These are phyloP conservation scores for Cryomyces antarcticus DNA, from an alignment of 495 filamentous ascomycete genomes.

Conservation along the genomic window DNA sequence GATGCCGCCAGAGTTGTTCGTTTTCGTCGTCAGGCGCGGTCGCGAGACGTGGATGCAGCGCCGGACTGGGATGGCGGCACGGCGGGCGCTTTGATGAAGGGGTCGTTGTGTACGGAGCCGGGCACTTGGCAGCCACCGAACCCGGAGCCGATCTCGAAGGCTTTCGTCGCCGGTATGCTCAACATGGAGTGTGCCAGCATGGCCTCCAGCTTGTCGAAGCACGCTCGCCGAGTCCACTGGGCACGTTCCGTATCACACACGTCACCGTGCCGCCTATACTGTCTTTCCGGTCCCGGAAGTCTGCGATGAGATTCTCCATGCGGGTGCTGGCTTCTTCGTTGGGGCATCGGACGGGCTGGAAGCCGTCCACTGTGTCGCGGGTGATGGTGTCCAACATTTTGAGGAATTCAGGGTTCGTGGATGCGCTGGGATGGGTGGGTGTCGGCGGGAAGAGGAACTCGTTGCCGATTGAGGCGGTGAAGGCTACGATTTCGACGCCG, in stretches of 20 bases:
- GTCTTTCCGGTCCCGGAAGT: conserved; percentile 62
- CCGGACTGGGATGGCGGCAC: conserved; percentile 5
- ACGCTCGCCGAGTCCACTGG: conserved; percentile 76
- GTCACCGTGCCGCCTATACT: conserved; percentile 93
- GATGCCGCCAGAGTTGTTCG: conserved; percentile 92
- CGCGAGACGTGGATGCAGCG: conserved; percentile 5
- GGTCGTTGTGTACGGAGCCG: conserved; percentile 83
- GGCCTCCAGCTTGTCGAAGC: conserved; percentile 92
- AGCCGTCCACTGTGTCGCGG: conserved; percentile 62
- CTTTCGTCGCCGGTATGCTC: conserved; percentile 90
- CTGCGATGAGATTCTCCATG: conserved; percentile 67
- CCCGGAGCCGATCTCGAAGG: conserved; percentile 89
- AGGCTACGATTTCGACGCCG: conserved; percentile 79
- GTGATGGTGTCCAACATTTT: conserved; percentile 51
- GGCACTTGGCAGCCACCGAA: conserved; percentile 77
- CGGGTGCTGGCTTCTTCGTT: conserved; percentile 35
- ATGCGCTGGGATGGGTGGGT: conserved; percentile 43
- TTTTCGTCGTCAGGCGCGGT: conserved; percentile 58
- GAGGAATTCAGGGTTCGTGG: conserved; percentile 73
- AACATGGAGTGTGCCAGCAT: conserved; percentile 92
- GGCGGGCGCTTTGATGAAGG: conserved; percentile 45
- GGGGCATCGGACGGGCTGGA: conserved; percentile 74
- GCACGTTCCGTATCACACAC: conserved; percentile 83
- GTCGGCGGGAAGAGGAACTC: conserved; percentile 74
- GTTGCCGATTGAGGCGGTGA: conserved; percentile 67